Percentiles rank a stretch among this genome's conserved stretches.
Conservation (phyloP, 1,139 yeast species). For the Trichomonascaceae sp. region DNA sequence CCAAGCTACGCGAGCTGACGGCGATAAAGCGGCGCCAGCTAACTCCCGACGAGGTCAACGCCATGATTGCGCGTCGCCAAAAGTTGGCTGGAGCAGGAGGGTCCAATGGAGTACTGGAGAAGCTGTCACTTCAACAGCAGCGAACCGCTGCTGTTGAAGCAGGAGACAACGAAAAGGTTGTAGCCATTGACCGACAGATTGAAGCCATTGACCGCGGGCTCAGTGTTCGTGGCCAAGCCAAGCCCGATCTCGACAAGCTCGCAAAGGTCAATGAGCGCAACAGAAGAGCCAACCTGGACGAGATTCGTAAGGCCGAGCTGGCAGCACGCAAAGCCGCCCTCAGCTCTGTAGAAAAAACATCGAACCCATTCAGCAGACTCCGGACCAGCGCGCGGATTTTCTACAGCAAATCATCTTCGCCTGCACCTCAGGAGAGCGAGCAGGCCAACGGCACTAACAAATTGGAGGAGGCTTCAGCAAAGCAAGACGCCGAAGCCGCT, state of each 20-base stretch:
- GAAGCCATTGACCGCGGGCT: conserved; percentile 26
- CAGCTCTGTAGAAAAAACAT: conserved; percentile 33
- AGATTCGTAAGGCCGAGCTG: conserved; percentile 69
- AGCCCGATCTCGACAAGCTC: conserved; percentile 27
- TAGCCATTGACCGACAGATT: conserved; percentile 41
- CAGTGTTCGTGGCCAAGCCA: conserved; percentile 10
- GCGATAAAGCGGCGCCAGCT: conserved; percentile 51
- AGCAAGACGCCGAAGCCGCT: no score
- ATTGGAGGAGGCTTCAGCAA: conserved; percentile 23
- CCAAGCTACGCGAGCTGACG: conserved; percentile 48
- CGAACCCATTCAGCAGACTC: conserved; percentile 83
- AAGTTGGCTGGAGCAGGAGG: conserved; percentile 45
- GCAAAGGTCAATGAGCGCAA: conserved; percentile 68
- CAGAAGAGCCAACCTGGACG: conserved; percentile 64
- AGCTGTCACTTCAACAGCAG: conserved; percentile 61
- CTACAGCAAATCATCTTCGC: conserved; percentile 28
- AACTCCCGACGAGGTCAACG: conserved; percentile 66
- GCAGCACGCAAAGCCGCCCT: conserved; percentile 38
- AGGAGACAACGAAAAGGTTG: conserved; percentile 39
- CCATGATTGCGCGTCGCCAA: conserved; percentile 63
- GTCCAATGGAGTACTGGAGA: conserved; percentile 67
- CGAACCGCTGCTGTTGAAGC: conserved; percentile 65
- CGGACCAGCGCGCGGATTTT: conserved; percentile 78
- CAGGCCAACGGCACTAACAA: conserved; percentile 22
- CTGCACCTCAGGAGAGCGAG: conserved; percentile 23